Base-by-base conservation (phyloP, 257 asterid species). In the Echium plantagineum region DNA sequence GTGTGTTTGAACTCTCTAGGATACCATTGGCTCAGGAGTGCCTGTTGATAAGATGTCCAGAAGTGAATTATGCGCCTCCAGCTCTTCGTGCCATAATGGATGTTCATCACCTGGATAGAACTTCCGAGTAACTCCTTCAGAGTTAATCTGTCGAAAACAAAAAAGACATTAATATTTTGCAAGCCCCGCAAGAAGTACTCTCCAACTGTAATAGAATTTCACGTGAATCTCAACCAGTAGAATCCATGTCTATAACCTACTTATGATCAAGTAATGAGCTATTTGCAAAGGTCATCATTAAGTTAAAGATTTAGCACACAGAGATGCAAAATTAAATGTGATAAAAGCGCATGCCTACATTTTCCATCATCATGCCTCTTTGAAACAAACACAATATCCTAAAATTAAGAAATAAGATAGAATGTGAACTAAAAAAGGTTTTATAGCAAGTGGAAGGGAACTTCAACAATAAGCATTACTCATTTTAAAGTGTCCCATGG, bases 81-180 rank as follows among this genome's bases (percentile, higher is more conserved):
- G 52, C 68, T 87, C 96, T 62, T 87, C 96, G 55, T 87, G 94
- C 96, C 96, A 84, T 28, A 84, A 74, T 19, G 90, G 86, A 28
- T 78, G 89, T 17, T 79, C 70, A 64, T 87, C 89, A 13, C 94
- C 85, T 10, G 94, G 89, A 47, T 75, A 81, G 64, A 82, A 84
- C 66, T 85, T 79, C 63, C 86, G 75, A 8, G 71, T 35, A 8
- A 69, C 90, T 12, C 96, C 94, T 47, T 79, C 86, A 13, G 80
- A 59, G 71, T 87, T 85, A 10, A 87, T 87, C 96, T 87, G 74
- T 35, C 63, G 7, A 35, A 68, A 53, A 52, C 19, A 54, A 53
- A 15, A 53, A 17, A 6, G 22, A 19, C 26, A 17, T 8, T 42
- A 9, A 35, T 35, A 35, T 35, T 35, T 6, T 35, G 46, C 12